Conservation (phyloP, 2,329 filamentous ascomycete genomes). For the Emergomyces pasteurianus region DNA sequence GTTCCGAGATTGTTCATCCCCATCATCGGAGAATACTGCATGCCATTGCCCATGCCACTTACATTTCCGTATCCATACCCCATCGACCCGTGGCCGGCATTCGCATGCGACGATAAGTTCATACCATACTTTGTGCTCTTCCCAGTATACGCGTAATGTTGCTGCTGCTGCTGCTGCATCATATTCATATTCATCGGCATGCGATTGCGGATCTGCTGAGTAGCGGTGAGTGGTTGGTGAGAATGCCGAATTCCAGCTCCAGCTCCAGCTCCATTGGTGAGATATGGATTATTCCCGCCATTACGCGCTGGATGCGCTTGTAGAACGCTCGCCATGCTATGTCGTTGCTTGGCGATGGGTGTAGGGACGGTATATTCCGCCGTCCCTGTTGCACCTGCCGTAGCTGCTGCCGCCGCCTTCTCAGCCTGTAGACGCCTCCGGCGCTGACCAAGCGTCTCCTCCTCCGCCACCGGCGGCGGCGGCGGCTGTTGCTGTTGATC, state of each 20-base stretch:
- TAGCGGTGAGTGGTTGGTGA: neutral
- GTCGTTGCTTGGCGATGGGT: slow-evolving; percentile 22
- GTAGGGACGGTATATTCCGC: slow-evolving; percentile 12
- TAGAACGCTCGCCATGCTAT: slow-evolving; percentile 40
- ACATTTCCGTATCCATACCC: neutral
- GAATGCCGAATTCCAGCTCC: slow-evolving; percentile 5
- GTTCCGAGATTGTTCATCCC: neutral
- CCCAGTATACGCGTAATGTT: neutral
- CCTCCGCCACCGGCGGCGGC: slow-evolving; percentile 12
- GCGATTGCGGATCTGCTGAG: neutral
- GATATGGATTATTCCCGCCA: slow-evolving; percentile 18
- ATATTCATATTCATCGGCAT: neutral
- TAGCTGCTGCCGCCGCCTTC: slow-evolving; percentile 8
- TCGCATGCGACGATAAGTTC: neutral
- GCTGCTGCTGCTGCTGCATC: neutral
- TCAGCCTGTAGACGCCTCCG: slow-evolving; percentile 35
- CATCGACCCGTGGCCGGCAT: neutral
- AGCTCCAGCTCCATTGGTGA: neutral
- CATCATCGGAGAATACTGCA: neutral
- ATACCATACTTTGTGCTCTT: neutral
- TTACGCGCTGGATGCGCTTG: slow-evolving; percentile 39
- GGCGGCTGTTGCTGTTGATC: slow-evolving; percentile 2
- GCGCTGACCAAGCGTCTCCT: slow-evolving; percentile 37
- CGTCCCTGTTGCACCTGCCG: slow-evolving; percentile 11
- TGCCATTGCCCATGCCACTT: neutral